Percentiles rank a stretch among this genome's conserved stretches.
Conservation (phyloP, 116 monocot species). For the Dioscorea cayenensis region DNA sequence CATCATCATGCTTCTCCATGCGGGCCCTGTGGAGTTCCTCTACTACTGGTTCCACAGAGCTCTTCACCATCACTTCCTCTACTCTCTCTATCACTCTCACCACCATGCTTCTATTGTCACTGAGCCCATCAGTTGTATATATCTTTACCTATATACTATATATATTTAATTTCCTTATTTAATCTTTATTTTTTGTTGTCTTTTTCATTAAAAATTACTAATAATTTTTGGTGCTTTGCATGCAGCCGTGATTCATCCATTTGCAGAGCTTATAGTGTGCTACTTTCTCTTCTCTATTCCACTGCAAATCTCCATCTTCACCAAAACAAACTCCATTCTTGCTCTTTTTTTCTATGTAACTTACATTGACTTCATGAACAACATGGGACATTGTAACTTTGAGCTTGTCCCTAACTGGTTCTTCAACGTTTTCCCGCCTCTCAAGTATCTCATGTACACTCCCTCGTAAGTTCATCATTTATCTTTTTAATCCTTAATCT, state of each 20-base stretch:
- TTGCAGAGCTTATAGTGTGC: slow-evolving; percentile 10
- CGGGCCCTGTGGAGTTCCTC: slow-evolving; percentile 58
- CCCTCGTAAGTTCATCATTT: slow-evolving; percentile 9
- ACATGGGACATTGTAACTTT: slow-evolving; percentile 22
- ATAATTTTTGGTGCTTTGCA: background rate
- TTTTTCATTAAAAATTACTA: background rate
- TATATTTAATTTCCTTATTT: no score
- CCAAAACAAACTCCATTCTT: slow-evolving; percentile 3
- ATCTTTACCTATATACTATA: no score
- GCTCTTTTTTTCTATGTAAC: background rate
- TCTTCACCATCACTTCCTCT: slow-evolving; percentile 55
- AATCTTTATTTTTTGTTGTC: background rate
- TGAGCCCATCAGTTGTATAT: slow-evolving; percentile 48
- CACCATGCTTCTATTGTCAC: slow-evolving; percentile 66
- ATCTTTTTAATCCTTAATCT: background rate
- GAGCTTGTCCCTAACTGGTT: slow-evolving; percentile 13
- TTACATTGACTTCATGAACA: slow-evolving; percentile 19
- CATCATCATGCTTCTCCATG: slow-evolving; percentile 20
- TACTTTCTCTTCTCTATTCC: slow-evolving; percentile 10
- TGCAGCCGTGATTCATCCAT: slow-evolving; percentile 19
- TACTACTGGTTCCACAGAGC: slow-evolving; percentile 70
- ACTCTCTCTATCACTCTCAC: slow-evolving; percentile 61
- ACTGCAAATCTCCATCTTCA: slow-evolving; percentile 1
- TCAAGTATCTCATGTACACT: slow-evolving; percentile 20
- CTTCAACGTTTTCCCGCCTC: slow-evolving; percentile 7